These are phyloP conservation scores for Sarocladiaceae sp. DNA, from an alignment of 2,329 filamentous ascomycete genomes.

Conservation along the genomic window DNA sequence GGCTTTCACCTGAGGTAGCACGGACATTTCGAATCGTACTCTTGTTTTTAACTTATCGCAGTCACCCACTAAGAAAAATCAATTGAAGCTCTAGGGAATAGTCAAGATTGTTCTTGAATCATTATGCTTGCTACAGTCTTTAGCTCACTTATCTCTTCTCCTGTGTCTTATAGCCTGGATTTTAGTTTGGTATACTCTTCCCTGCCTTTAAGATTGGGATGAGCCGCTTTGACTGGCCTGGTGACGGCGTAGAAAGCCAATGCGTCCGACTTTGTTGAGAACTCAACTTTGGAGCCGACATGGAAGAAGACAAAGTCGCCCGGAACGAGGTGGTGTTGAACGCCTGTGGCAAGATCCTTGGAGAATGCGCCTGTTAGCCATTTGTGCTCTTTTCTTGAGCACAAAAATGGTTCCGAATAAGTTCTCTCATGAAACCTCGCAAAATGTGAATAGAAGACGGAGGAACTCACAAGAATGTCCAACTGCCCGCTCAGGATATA, in stretches of 20 bases:
- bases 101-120: no score
- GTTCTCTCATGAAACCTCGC: no score
- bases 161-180: background rate
- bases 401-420: no score
- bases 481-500: conserved; percentile 11
- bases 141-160: no score
- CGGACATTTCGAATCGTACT: no score
- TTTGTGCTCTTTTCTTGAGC: no score
- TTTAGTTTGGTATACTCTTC: background rate
- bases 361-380: background rate
- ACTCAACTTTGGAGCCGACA: conserved; percentile 63
- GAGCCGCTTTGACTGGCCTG: conserved; percentile 9
- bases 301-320: conserved; percentile 59
- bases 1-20: no score
- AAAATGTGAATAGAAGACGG: no score
- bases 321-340: conserved; percentile 40
- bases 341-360: background rate
- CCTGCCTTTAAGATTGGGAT: conserved; percentile 10
- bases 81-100: no score
- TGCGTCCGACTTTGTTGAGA: conserved; percentile 14
- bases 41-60: no score
- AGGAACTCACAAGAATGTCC: background rate
- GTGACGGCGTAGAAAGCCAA: conserved; percentile 14
- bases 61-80: no score
- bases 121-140: no score